Conservation (phyloP, 805 yeast genomes). For the Lachancea dasiensis region DNA sequence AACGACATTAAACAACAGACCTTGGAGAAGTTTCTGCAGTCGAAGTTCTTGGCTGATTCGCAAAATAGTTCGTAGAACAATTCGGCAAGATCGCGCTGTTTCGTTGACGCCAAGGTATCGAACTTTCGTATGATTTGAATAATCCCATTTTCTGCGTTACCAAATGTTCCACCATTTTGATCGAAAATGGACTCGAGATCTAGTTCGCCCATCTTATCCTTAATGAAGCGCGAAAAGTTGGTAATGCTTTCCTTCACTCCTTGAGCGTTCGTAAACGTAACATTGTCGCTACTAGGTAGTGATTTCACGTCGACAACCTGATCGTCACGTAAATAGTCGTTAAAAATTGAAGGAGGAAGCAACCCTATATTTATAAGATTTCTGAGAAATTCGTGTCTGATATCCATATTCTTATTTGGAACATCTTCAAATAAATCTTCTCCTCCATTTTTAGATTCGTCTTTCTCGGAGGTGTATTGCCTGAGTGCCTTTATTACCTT, state of each 20-base stretch:
- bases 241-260: conserved; percentile 30
- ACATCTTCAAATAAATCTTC: conserved; percentile 50
- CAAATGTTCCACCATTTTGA: conserved; percentile 42
- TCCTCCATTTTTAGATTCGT: conserved; percentile 31
- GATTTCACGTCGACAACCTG: conserved; percentile 34
- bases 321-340: conserved; percentile 35
- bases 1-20: conserved; percentile 46
- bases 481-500: conserved; percentile 30
- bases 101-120: conserved; percentile 39
- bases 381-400: conserved; percentile 47
- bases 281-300: conserved; percentile 31
- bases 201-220: conserved; percentile 20
- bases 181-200: conserved; percentile 32
- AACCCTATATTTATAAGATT: conserved; percentile 38
- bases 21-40: conserved; percentile 42
- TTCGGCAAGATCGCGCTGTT: conserved; percentile 42
- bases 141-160: conserved; percentile 45
- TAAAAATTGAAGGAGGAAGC: conserved; percentile 32
- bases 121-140: conserved; percentile 44
- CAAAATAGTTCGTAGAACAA: conserved; percentile 30
- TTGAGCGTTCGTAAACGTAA: conserved; percentile 28
- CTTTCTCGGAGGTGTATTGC: conserved; percentile 32
- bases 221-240: conserved; percentile 29
- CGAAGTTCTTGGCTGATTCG: conserved; percentile 36
- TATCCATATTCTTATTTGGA: conserved; percentile 41